A percentile compares a stretch with the other conserved stretches of the same genome.
Conservation (phyloP, 2,329 filamentous ascomycete genomes). For the Fusarium hostae region DNA sequence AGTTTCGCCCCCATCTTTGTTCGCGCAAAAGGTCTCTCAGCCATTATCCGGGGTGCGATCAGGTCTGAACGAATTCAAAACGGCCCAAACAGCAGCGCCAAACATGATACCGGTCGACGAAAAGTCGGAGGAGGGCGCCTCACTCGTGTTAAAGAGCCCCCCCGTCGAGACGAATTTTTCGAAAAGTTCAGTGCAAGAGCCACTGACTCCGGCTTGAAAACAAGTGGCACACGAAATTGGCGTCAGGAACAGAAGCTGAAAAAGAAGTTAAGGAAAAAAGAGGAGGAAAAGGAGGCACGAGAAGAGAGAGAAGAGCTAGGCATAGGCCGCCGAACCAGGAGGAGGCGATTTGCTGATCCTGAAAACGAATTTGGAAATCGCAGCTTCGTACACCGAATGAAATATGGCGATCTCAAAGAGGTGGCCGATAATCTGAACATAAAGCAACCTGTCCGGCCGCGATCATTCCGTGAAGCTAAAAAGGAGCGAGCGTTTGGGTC, state of each 20-base stretch:
- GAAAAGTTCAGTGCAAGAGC: constrained; percentile 45
- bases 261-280: constrained; percentile 62
- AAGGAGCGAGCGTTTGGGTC: constrained; percentile 12
- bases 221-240: constrained; percentile 41
- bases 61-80: constrained; percentile 53
- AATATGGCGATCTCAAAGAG: constrained; percentile 55
- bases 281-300: constrained; percentile 51
- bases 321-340: constrained; percentile 56
- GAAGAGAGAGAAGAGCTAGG: constrained; percentile 50
- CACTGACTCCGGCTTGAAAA: constrained; percentile 24
- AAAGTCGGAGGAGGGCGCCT: neutral
- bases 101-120: constrained; percentile 1
- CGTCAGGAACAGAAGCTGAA: constrained; percentile 58
- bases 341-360: constrained; percentile 64
- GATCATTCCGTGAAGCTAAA: constrained; percentile 32
- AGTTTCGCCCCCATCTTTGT: constrained; percentile 31
- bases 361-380: constrained; percentile 62
- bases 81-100: constrained; percentile 16
- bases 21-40: constrained; percentile 63
- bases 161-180: constrained; percentile 25
- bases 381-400: constrained; percentile 66
- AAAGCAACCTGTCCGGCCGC: constrained; percentile 43
- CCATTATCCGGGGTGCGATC: constrained; percentile 75
- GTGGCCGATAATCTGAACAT: constrained; percentile 41
- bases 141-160: constrained; percentile 1